Base-by-base conservation (phyloP, 73 alveolate species). In the Breviolum minutum region DNA sequence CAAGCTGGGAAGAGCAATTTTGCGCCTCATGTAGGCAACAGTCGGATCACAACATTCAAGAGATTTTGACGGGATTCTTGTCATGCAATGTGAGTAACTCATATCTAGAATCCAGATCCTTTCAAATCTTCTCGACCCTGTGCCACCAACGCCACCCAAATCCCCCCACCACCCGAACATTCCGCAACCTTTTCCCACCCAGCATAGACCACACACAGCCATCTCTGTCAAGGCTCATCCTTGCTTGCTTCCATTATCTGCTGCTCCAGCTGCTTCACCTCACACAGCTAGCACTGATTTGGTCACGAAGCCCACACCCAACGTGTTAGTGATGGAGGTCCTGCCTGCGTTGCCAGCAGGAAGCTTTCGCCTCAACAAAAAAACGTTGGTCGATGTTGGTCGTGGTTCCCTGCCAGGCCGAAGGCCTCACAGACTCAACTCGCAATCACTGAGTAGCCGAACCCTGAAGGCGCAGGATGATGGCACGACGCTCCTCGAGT, bases 251-350 rank as follows among this genome's bases (percentile, higher is more conserved):
- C 95, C 95, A 69, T 88, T 68, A 88, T 69, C 54, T 88, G 95
- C 95, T 88, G 95, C 95, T 88, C 95, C 73, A 88, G 95, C 85
- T 88, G 95, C 73, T 88, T 88, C 70, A 88, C 95, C 95, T 88
- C 60, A 9, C 26, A 30, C 13, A 24, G 16, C 83, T 27, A 40
- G 54, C 54, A 2, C 54, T 54, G 14, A 14, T 10, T 13, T 19
- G 12, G 7, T 14, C 83, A 73, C 12, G 5, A 40, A 40, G 54
- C 54, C 54, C 54, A 40, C 54, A 3, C 54, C 54, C 54, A 40
- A 19, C 1, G 83, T 24, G 32, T 1, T 5, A 73, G 54, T 40
- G 54, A 40, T 24, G 20, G 12, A 14, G n/a, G 70, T 40, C 32
- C n/a, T 26, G 63, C 95, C 95, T 88, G 95, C 81, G 95, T 88